Base-by-base conservation (phyloP, 2,329 filamentous ascomycete genomes). In the Pseudogymnoascus sp. region DNA sequence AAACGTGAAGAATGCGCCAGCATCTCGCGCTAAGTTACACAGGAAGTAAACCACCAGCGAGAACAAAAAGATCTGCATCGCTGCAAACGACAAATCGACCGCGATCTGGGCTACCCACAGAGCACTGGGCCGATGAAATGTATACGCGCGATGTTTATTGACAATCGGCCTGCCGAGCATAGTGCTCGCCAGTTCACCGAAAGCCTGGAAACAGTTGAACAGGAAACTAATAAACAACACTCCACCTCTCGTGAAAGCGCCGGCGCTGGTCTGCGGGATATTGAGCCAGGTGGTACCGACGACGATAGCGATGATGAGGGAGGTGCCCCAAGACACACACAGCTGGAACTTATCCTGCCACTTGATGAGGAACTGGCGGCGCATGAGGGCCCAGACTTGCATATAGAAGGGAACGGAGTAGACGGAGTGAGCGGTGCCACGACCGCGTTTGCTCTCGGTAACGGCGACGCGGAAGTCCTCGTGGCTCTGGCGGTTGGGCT, bases 211-310 rank as follows among this genome's bases (percentile, higher is more conserved):
- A 63, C 80, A 78, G 70, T 88, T 86, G 73, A 82, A 86, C 0
- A 90, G 75, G 0, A 89, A 76, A 1, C 85, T 77, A 61, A 89
- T 81, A 77, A 89, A 90, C 4, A 87, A 74, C 0, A 85, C 81
- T 61, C 86, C 87, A 0, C 81, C 79, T 68, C 88, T 88, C 67
- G 83, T 71, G 71, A 89, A 89, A 0, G 89, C 73, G 8, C 86
- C 87, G 0, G 74, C 77, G 0, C 84, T 83, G 59, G 81, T 83
- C 21, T 75, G 64, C 0, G 85, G 80, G 0, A 86, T 82, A 63
- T 86, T 79, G 74, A 89, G 90, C 74, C 89, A 90, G 4, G 89
- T 77, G 0, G 86, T 88, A 6, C 86, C 86, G 1, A 81, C 78
- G 64, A 89, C 82, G 4, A 90, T 73, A 0, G 86, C 85, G 68